phyloP scores from a whole-genome alignment of 805 yeast species.

The Candida ponderosae region DNA sequence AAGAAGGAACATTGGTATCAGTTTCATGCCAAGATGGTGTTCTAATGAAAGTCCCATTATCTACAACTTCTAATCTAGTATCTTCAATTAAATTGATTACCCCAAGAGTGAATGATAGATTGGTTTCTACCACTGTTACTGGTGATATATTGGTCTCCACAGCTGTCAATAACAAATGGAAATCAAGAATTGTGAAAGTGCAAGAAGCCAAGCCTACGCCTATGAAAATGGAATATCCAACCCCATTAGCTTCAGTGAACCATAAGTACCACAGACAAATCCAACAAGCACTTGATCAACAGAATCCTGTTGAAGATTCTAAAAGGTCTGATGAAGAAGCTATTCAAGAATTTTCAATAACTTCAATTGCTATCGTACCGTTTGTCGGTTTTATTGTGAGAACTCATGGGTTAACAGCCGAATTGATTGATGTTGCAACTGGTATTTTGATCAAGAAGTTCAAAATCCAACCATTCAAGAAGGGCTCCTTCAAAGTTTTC shows the following conservation, averaged over 20 bases:
- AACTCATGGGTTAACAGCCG: slow-evolving; percentile 49
- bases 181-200: slow-evolving; percentile 40
- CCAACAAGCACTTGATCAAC: slow-evolving; percentile 20
- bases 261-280: slow-evolving; percentile 30
- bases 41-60: slow-evolving; percentile 23
- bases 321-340: neutral
- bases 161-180: slow-evolving; percentile 56
- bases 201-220: slow-evolving; percentile 24
- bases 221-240: neutral
- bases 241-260: slow-evolving; percentile 30
- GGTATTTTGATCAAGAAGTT: slow-evolving; percentile 62
- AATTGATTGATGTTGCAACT: slow-evolving; percentile 69
- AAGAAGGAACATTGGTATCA: slow-evolving; percentile 40
- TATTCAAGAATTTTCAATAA: slow-evolving; percentile 13
- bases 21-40: slow-evolving; percentile 44
- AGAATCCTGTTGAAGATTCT: neutral
- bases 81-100: slow-evolving; percentile 53
- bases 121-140: slow-evolving; percentile 44
- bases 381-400: slow-evolving; percentile 71
- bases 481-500: slow-evolving; percentile 52
- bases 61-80: slow-evolving; percentile 26
- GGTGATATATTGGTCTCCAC: slow-evolving; percentile 55
- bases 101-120: slow-evolving; percentile 68
- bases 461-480: slow-evolving; percentile 51
- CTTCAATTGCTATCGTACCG: slow-evolving; percentile 46